phyloP scores from a whole-genome alignment of 2,329 filamentous ascomycete genomes.

The Trichoderma brevicompactum region DNA sequence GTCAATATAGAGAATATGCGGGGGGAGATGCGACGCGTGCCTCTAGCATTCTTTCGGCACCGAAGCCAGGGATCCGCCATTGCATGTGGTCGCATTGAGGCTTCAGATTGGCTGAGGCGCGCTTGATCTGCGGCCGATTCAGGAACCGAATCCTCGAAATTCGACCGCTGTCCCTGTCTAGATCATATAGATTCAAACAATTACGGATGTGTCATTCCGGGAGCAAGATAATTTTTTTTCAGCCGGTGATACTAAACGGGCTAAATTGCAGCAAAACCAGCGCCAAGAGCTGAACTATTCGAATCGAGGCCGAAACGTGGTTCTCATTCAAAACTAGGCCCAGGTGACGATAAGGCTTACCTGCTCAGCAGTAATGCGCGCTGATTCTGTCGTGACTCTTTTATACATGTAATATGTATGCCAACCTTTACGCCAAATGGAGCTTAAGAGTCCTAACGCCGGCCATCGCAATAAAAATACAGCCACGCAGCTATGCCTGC shows the following conservation, averaged over 20 bases:
- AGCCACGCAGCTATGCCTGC: too few relatives aligned
- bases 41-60: constrained; percentile 22
- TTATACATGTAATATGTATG: too few relatives aligned
- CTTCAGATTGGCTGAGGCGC: constrained; percentile 4
- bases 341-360: too few relatives aligned
- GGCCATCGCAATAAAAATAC: too few relatives aligned
- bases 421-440: too few relatives aligned
- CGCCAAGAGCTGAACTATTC: constrained; percentile 1
- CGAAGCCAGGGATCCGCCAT: constrained; percentile 20
- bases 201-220: not conserved
- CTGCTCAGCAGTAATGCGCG: too few relatives aligned
- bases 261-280: not conserved
- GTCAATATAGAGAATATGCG: not conserved
- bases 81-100: constrained; percentile 10
- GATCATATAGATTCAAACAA: not conserved
- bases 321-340: not conserved
- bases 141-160: constrained; percentile 15
- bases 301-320: not conserved
- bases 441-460: too few relatives aligned
- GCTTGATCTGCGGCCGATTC: constrained; percentile 7
- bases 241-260: not conserved
- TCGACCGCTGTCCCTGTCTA: not conserved
- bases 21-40: constrained; percentile 7
- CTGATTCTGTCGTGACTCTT: too few relatives aligned
- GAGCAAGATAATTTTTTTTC: not conserved